phyloP scores from a whole-genome alignment of 257 asterid genomes.

The Nicotiana tabacum region DNA sequence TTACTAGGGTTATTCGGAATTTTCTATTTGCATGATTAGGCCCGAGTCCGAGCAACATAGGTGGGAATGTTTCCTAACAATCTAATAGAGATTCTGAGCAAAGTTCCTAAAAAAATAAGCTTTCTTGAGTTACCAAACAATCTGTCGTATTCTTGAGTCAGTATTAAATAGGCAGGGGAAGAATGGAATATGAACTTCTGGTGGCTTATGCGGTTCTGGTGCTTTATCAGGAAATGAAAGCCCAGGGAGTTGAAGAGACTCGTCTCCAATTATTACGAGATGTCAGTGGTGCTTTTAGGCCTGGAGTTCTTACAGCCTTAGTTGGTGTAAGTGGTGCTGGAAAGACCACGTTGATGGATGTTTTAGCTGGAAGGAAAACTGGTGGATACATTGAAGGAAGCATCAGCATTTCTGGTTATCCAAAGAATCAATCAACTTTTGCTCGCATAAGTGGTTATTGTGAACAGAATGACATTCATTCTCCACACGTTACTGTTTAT shows the following conservation, averaged over 20 bases:
- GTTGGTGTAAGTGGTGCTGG: constrained; percentile 96
- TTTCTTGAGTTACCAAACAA: neutral
- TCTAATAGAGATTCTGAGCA: neutral
- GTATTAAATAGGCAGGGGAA: neutral
- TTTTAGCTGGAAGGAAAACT: constrained; percentile 83
- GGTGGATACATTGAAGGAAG: constrained; percentile 74
- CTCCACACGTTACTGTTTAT: constrained; percentile 79
- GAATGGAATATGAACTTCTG: neutral
- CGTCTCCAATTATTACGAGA: constrained; percentile 74
- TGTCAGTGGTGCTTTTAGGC: constrained; percentile 84
- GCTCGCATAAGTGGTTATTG: constrained; percentile 87
- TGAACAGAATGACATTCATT: constrained; percentile 86
- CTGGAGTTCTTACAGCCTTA: constrained; percentile 79
- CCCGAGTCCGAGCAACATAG: too few species aligned
- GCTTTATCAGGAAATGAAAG: constrained; percentile 66
- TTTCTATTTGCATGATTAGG: neutral
- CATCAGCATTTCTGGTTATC: constrained; percentile 76
- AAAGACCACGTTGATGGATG: constrained; percentile 87
- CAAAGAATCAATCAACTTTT: constrained; percentile 79
- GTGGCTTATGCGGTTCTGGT: neutral
- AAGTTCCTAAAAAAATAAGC: neutral
- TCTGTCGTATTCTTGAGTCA: neutral
- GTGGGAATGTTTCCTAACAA: neutral
- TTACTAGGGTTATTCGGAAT: neutral
- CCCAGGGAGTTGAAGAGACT: constrained; percentile 55